These are phyloP conservation scores for Pyrus communis DNA, from an alignment of 306 rosid genomes.

Conservation along the genomic window DNA sequence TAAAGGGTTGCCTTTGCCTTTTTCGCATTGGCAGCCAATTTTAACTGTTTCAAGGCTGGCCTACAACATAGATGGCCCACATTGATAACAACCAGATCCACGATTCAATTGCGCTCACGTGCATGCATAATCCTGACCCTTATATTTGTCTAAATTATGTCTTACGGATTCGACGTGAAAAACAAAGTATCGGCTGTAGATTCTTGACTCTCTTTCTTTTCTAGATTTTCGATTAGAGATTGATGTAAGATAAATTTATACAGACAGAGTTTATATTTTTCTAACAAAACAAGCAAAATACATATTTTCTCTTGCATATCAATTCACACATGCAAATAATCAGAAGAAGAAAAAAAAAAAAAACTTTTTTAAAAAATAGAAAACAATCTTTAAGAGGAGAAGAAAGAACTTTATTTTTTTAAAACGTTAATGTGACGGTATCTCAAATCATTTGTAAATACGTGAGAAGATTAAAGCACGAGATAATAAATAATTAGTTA, in stretches of 20 bases:
- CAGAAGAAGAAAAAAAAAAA: background rate
- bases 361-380: background rate
- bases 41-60: background rate
- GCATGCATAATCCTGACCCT: constrained; percentile 41
- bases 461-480: background rate
- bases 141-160: background rate
- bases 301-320: background rate
- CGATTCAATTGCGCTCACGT: constrained; percentile 72
- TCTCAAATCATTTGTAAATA: too few relatives aligned
- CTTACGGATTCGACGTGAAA: too few relatives aligned
- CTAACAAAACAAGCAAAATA: background rate
- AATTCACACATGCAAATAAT: background rate
- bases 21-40: constrained; percentile 17
- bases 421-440: too few relatives aligned
- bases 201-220: too few relatives aligned
- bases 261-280: background rate
- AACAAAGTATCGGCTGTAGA: too few relatives aligned
- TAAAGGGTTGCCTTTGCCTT: constrained; percentile 22
- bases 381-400: background rate
- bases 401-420: too few relatives aligned
- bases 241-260: too few relatives aligned
- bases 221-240: too few relatives aligned
- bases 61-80: constrained; percentile 36
- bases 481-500: background rate
- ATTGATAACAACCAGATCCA: constrained; percentile 48